phyloP scores from a whole-genome alignment of 176 grass and related monocot species.

The Aegilops umbellulata region DNA sequence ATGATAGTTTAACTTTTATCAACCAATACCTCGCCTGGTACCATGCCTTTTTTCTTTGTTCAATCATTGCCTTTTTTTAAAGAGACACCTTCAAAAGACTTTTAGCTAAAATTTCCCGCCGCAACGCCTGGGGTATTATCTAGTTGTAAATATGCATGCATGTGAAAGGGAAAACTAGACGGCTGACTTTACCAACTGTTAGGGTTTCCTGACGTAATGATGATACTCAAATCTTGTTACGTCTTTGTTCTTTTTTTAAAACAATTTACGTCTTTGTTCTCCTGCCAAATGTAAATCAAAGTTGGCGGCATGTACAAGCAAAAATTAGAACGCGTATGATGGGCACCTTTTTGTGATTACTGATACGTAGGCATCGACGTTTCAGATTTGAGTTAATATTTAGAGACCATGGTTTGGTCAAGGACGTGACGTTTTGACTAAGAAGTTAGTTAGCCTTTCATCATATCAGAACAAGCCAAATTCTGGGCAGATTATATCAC shows the following conservation, averaged over 20 bases:
- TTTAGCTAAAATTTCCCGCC: too few relatives aligned
- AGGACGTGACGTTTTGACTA: slow-evolving; percentile 14
- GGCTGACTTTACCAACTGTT: background rate
- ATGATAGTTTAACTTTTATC: too few relatives aligned
- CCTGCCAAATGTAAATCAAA: slow-evolving; percentile 2
- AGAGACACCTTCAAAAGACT: too few relatives aligned
- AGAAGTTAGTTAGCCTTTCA: slow-evolving; percentile 17
- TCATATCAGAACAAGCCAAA: slow-evolving; percentile 1
- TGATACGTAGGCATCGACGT: background rate
- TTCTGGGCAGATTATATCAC: background rate
- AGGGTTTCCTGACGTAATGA: background rate
- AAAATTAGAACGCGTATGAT: background rate
- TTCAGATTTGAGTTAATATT: background rate
- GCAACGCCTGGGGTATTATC: too few relatives aligned
- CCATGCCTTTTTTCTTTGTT: too few relatives aligned
- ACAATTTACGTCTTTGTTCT: background rate
- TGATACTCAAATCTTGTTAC: background rate
- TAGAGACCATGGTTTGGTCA: background rate
- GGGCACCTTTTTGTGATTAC: background rate
- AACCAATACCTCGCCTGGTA: too few relatives aligned
- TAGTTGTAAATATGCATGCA: background rate
- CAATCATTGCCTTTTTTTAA: too few relatives aligned
- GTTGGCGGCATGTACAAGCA: background rate
- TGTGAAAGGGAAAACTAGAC: background rate
- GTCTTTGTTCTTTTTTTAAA: background rate